These are phyloP conservation scores for Pythium brachiatum DNA, from an alignment of 352 stramenopile species.

Conservation along the genomic window DNA sequence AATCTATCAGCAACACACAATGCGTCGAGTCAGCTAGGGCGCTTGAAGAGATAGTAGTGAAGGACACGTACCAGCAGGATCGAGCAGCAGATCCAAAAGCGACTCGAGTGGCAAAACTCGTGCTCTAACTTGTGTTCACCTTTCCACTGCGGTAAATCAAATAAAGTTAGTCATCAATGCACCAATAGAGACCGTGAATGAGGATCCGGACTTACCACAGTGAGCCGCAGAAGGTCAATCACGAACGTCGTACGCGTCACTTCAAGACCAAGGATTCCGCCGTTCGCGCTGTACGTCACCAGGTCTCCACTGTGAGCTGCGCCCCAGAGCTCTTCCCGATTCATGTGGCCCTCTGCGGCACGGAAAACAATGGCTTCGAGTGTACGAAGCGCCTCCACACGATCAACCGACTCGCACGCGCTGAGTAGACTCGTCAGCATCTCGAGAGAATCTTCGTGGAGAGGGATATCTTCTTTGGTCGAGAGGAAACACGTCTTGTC, in stretches of 20 bases:
- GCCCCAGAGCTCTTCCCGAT: slow-evolving; percentile 70
- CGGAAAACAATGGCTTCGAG: slow-evolving; percentile 78
- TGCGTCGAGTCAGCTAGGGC: background rate
- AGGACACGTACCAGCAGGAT: slow-evolving; percentile 70
- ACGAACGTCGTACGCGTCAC: slow-evolving; percentile 59
- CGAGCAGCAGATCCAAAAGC: slow-evolving; percentile 82
- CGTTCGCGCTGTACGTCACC: slow-evolving; percentile 44
- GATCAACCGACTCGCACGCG: slow-evolving; percentile 56
- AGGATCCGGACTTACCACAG: slow-evolving; percentile 49
- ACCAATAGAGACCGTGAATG: background rate
- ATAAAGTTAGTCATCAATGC: slow-evolving; percentile 7
- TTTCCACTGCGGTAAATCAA: slow-evolving; percentile 40
- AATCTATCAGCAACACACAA: slow-evolving; percentile 34
- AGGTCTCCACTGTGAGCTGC: slow-evolving; percentile 50
- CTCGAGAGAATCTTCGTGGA: slow-evolving; percentile 71
- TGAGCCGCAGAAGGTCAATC: slow-evolving; percentile 53
- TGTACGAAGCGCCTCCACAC: slow-evolving; percentile 67
- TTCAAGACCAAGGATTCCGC: slow-evolving; percentile 69
- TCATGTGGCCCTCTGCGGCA: slow-evolving; percentile 71
- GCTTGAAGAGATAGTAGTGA: background rate
- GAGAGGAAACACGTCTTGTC: slow-evolving; percentile 83
- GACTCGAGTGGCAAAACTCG: slow-evolving; percentile 73
- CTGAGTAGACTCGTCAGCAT: slow-evolving; percentile 58
- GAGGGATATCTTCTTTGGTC: slow-evolving; percentile 78
- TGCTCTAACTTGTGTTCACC: slow-evolving; percentile 60